Evolutionary conservation across 306 rosid genomes (phyloP), one percentile per base, ranked within the genome.

Genomic region (Quercus bicolor): DNA sequence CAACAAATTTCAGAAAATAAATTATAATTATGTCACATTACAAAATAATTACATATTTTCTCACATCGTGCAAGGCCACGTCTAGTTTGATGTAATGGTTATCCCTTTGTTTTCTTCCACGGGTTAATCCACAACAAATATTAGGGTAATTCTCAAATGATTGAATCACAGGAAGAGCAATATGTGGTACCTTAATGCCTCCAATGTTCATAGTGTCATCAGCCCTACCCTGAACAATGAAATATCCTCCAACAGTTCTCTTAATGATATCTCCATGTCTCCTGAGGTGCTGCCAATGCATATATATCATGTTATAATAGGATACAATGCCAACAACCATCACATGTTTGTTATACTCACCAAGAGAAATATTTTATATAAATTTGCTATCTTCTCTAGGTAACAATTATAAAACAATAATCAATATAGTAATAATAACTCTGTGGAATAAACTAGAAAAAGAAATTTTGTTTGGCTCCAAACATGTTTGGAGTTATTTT

Each of bases 151-250:
- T 14, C 37, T 5, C 37, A 52, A 45, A 52, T 70, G 75, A 72
- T 52, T 29, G 5, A 52, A 40, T n/a, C 31, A 48, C 10, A 48
- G 1, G 75, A 71, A 52, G 37, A 68, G 29, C n/a, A 23, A n/a
- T 68, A 76, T 53, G 53, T 21, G 56, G 65, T 82, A 94, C 97
- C 97, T 92, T 94, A 77, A 94, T 94, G 78, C 98, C 98, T 56
- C 98, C 97, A 59, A 92, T 93, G 84, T 89, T 94, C 98, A 94
- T 94, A 56, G 98, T 94, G 85, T 92, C 98, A 78, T 94, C 97
- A 33, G 97, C 94, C 85, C 98, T 87, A 26, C 98, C 98, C 71
- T 94, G 97, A 33, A 92, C 95, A 21, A 80, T 37, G 31, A 83
- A 74, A 78, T 83, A 91, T 70, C 98, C 97, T 59, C 90, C 95